Conservation (phyloP, 176 grass and related monocot genomes). For the Rhynchospora tenuis region DNA sequence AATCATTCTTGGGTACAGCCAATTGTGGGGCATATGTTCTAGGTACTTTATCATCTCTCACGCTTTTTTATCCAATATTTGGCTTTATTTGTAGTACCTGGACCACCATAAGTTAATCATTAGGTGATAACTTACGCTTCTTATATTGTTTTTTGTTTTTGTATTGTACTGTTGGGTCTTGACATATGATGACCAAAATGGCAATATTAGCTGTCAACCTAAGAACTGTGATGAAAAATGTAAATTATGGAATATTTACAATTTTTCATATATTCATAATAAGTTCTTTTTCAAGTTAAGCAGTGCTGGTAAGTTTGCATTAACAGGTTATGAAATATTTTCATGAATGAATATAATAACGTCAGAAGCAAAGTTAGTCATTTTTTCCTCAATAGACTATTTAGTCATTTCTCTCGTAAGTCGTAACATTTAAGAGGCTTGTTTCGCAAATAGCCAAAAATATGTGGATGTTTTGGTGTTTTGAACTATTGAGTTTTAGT, state of each 20-base stretch:
- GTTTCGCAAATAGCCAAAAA: neutral
- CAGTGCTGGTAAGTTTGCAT: neutral
- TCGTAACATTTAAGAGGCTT: too few relatives aligned
- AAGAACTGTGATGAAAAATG: neutral
- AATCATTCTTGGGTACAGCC: slow-evolving; percentile 97
- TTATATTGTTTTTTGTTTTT: slow-evolving; percentile 7
- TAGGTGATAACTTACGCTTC: slow-evolving; percentile 4
- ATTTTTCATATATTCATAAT: neutral
- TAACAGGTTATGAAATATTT: neutral
- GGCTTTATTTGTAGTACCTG: neutral
- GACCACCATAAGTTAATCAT: slow-evolving; percentile 18
- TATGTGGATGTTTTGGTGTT: neutral
- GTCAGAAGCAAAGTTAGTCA: neutral
- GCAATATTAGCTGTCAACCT: neutral
- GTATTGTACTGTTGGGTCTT: slow-evolving; percentile 4
- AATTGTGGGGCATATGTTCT: slow-evolving; percentile 98
- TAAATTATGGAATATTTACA: neutral
- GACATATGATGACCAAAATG: neutral
- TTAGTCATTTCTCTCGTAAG: too few relatives aligned
- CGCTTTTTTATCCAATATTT: neutral
- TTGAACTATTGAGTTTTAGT: neutral
- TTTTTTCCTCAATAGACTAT: neutral
- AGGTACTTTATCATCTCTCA: slow-evolving; percentile 36
- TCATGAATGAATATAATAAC: neutral
- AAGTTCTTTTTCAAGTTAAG: neutral